Evolutionary conservation across 2,329 filamentous ascomycete species (phyloP).

Genomic region (Fusarium clavum): DNA sequence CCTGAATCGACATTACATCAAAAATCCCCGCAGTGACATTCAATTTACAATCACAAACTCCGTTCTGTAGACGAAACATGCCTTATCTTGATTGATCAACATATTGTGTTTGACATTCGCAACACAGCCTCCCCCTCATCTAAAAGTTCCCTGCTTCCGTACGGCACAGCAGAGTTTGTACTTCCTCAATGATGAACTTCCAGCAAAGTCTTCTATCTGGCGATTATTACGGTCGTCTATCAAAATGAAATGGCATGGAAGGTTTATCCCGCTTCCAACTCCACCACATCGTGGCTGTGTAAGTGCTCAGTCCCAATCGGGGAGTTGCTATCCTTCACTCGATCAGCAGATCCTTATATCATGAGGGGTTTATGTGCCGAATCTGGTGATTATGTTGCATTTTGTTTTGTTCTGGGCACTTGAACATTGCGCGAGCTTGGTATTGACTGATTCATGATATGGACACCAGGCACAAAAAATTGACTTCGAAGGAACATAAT

Average conservation of each 20-base stretch:
- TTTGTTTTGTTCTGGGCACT: not conserved
- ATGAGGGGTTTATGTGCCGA: constrained; percentile 1
- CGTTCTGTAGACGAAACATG: not conserved
- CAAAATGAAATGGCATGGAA: not conserved
- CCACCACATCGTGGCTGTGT: constrained; percentile 35
- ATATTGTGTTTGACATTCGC: not conserved
- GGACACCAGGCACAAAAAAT: not conserved
- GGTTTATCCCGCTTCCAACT: constrained; percentile 14
- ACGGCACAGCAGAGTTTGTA: constrained; percentile 22
- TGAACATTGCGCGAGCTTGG: not conserved
- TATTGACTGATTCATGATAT: not conserved
- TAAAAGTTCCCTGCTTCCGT: constrained; percentile 20
- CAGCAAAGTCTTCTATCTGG: not conserved
- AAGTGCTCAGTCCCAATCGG: constrained; percentile 14
- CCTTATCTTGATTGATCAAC: not conserved
- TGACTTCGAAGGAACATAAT: not conserved
- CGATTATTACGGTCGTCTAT: not conserved
- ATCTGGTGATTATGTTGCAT: not conserved
- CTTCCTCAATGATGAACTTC: constrained; percentile 12
- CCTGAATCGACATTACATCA: not conserved
- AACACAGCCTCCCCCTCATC: constrained; percentile 20
- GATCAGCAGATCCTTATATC: not conserved
- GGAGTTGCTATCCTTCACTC: not conserved
- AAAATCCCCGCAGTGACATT: not conserved
- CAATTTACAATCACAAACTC: constrained; percentile 9